Percentiles rank a stretch among this genome's conserved stretches.
Conservation (phyloP, 768 basidiomycete species). For the Leccinum sublutescens region DNA sequence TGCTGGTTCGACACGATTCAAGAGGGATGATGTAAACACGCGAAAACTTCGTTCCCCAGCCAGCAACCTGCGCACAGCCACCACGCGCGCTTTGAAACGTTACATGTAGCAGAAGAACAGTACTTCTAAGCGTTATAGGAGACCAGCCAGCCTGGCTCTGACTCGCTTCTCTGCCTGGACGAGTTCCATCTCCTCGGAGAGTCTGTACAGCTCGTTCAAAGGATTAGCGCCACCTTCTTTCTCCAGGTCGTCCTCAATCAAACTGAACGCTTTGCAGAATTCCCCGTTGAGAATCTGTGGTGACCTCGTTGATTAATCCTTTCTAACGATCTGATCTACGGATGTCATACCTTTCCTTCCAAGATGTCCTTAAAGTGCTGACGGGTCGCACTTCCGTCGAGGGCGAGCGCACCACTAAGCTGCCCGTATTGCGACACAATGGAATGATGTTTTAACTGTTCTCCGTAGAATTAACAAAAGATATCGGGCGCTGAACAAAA, state of each 20-base stretch:
- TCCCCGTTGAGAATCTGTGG: slow-evolving; percentile 56
- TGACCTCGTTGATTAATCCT: not conserved
- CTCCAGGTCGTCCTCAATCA: slow-evolving; percentile 56
- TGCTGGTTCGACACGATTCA: slow-evolving; percentile 12
- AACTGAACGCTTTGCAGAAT: slow-evolving; percentile 53
- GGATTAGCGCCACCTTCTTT: slow-evolving; percentile 55
- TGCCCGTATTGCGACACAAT: slow-evolving; percentile 63
- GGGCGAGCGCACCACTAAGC: slow-evolving; percentile 52
- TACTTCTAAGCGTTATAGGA: slow-evolving; percentile 23
- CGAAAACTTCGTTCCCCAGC: slow-evolving; percentile 34
- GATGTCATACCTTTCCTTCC: slow-evolving; percentile 46
- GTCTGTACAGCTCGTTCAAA: slow-evolving; percentile 51
- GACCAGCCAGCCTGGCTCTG: slow-evolving; percentile 44
- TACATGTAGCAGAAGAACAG: not conserved
- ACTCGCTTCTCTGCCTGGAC: slow-evolving; percentile 61
- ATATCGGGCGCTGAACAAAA: not conserved
- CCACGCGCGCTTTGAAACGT: not conserved
- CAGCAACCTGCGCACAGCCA: slow-evolving; percentile 25
- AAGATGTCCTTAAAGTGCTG: slow-evolving; percentile 59
- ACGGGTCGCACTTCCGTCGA: slow-evolving; percentile 49
- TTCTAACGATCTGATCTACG: not conserved
- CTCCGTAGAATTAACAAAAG: not conserved
- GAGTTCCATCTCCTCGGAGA: slow-evolving; percentile 50
- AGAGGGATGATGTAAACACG: slow-evolving; percentile 27
- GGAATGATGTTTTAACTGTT: slow-evolving; percentile 59